Base-by-base conservation (phyloP, 768 basidiomycete species). In the Lactarius akahatsu region DNA sequence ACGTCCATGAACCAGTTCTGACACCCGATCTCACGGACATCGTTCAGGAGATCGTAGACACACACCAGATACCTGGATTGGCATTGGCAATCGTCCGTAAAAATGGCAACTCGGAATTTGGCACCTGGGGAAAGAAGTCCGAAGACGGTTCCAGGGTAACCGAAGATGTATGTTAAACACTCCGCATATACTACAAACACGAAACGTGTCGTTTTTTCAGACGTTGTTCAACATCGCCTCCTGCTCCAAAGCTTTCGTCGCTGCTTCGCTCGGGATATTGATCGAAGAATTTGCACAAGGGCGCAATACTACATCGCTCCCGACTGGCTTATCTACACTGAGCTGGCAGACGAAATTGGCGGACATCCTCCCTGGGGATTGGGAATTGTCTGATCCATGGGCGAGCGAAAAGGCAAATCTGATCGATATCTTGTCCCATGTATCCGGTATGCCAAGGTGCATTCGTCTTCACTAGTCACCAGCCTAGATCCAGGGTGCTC, bases 331-430 rank as follows among this genome's bases (percentile, higher is more conserved):
- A 40, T 40, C 38, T 6, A 5, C 38, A 15, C 38, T 40, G 15
- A 13, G 38, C 38, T 40, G 38, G 38, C 38, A 40, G 38, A 40
- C 38, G 15, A 40, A 40, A 40, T 40, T 40, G 38, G 38, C 15
- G 10, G 38, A 40, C 5, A 40, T 40, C 15, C 38, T 40, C 16
- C 38, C 38, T 40, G 38, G 56, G 4, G 74, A 71, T 5, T 84
- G 82, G 81, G 59, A 69, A 62, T 75, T 82, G 20, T 74, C 74
- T 69, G 80, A 83, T 67, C 69, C 75, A 23, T 80, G 77, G 76
- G 79, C 80, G 0, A 77, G 72, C 18, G 68, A 74, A 63, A 76
- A 73, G 59, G 77, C 77, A 0, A 78, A 74, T 55, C 13, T 82
- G 15, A 71, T 73, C 7, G 81, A 83, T 64, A 73, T 78, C 1